Conservation (phyloP, 371 early-diverging fungal genomes). For the Lichtheimia corymbifera region DNA sequence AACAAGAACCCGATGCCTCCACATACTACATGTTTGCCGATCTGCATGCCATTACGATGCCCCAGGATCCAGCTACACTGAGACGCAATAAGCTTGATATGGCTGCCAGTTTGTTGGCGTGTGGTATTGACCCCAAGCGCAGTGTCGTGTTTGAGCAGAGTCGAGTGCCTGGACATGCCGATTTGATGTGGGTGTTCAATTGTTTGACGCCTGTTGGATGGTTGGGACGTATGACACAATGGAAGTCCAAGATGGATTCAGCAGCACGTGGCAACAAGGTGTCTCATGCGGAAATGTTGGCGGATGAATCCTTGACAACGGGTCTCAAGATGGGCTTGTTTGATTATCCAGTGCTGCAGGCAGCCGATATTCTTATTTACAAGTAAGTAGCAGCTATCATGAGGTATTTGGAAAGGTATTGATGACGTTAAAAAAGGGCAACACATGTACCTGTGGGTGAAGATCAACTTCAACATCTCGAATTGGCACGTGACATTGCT, state of each 20-base stretch:
- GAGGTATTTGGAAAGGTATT: background rate
- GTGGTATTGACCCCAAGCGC: constrained; percentile 83
- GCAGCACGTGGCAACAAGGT: constrained; percentile 12
- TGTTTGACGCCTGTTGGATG: constrained; percentile 87
- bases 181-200: constrained; percentile 85
- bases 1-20: constrained; percentile 45
- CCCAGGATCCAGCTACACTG: constrained; percentile 69
- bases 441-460: constrained; percentile 94
- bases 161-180: constrained; percentile 75
- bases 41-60: constrained; percentile 89
- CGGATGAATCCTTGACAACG: constrained; percentile 47
- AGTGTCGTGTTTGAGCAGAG: constrained; percentile 82
- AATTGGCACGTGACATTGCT: constrained; percentile 81
- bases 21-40: constrained; percentile 84
- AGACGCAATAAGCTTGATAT: constrained; percentile 67
- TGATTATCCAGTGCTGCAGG: constrained; percentile 92
- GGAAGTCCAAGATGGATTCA: constrained; percentile 75
- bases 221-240: constrained; percentile 95
- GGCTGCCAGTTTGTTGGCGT: constrained; percentile 79
- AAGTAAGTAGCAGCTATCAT: constrained; percentile 30
- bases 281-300: constrained; percentile 44
- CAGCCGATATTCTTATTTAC: constrained; percentile 94
- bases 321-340: constrained; percentile 80
- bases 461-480: constrained; percentile 92
- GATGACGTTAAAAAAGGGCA: constrained; percentile 46